Evolutionary conservation across 2,329 filamentous ascomycete species (phyloP).

Genomic region (Claviceps sp.): DNA sequence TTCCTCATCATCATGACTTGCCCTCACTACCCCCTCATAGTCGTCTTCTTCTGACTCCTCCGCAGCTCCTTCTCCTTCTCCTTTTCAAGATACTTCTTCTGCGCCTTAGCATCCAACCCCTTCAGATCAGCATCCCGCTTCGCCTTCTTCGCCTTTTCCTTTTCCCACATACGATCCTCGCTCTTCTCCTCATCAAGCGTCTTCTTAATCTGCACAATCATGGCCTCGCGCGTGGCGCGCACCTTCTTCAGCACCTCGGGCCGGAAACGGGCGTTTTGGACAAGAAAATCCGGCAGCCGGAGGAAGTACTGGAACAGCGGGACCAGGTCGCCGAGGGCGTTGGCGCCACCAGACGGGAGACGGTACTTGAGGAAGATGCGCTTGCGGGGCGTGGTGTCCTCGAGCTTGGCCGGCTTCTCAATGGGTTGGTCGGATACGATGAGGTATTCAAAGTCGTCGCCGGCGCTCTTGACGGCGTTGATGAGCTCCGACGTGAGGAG

Average conservation of each 20-base stretch:
- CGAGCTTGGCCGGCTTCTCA: constrained; percentile 72
- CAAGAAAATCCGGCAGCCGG: constrained; percentile 72
- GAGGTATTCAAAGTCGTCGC: constrained; percentile 68
- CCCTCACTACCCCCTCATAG: constrained; percentile 30
- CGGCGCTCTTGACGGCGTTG: constrained; percentile 63
- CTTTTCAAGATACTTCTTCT: constrained; percentile 74
- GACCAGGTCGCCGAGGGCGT: constrained; percentile 51
- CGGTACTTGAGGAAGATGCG: constrained; percentile 69
- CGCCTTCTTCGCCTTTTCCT: constrained; percentile 68
- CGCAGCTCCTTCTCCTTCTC: constrained; percentile 62
- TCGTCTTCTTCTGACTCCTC: constrained; percentile 41
- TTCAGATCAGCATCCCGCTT: constrained; percentile 78
- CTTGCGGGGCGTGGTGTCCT: constrained; percentile 76
- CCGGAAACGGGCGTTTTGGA: constrained; percentile 67
- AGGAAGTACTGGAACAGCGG: constrained; percentile 73
- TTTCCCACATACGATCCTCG: constrained; percentile 59
- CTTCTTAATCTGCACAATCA: constrained; percentile 67
- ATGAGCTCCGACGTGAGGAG: constrained; percentile 80
- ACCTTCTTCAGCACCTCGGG: constrained; percentile 82
- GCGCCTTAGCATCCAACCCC: constrained; percentile 64
- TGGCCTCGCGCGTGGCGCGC: constrained; percentile 63
- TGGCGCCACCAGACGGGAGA: constrained; percentile 38
- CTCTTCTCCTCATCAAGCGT: constrained; percentile 66
- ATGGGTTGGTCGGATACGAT: constrained; percentile 81
- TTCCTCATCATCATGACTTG: no score